These are phyloP conservation scores for Cylindricascospora bacillispora DNA, from an alignment of 1,139 yeast genomes.

Conservation along the genomic window DNA sequence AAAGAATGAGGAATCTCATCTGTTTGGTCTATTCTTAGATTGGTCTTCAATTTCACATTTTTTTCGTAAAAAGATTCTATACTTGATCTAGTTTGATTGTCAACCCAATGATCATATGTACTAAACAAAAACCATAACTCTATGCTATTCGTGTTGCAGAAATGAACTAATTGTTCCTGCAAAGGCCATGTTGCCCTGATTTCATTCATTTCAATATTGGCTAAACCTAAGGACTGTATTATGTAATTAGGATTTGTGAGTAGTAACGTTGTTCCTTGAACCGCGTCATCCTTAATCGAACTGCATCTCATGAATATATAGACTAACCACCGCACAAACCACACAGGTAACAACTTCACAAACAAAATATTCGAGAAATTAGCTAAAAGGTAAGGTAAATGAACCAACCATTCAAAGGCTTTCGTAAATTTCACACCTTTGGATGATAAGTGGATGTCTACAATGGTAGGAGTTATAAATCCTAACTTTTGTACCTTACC, in stretches of 20 bases:
- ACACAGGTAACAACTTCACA: neutral
- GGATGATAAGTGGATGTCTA: constrained; percentile 40
- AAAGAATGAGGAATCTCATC: constrained; percentile 14
- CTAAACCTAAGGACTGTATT: constrained; percentile 41
- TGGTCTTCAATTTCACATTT: constrained; percentile 5
- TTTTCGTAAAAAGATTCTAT: constrained; percentile 34
- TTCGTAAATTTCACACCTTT: constrained; percentile 34
- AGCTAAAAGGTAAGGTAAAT: constrained; percentile 9
- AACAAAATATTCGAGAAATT: neutral
- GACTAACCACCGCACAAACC: neutral
- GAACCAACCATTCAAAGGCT: constrained; percentile 12
- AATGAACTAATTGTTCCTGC: constrained; percentile 32
- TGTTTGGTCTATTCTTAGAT: constrained; percentile 7
- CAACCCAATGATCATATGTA: constrained; percentile 47
- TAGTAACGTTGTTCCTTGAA: constrained; percentile 34
- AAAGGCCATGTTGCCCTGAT: constrained; percentile 27
- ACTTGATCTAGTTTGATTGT: constrained; percentile 34
- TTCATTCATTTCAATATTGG: constrained; percentile 39
- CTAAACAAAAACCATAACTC: constrained; percentile 46
- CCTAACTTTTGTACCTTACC: constrained; percentile 29
- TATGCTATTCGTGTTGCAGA: constrained; percentile 29
- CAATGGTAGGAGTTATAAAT: constrained; percentile 48
- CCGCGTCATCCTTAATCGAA: constrained; percentile 19
- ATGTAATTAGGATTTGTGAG: constrained; percentile 33
- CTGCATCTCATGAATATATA: constrained; percentile 10